Evolutionary conservation across 2,329 filamentous ascomycete species (phyloP).

Genomic region (Pseudocercospora eumusae): DNA sequence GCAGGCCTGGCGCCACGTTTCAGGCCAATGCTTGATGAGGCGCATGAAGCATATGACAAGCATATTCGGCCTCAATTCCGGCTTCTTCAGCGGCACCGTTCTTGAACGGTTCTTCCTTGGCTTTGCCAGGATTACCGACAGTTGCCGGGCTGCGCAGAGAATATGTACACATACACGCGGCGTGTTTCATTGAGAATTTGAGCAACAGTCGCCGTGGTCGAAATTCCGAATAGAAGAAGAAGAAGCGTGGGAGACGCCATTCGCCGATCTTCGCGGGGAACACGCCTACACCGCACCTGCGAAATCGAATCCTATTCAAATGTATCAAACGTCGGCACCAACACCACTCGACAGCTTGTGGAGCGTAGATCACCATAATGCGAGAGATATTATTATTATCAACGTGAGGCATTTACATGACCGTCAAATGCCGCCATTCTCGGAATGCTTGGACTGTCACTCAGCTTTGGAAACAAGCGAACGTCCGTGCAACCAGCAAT

Average conservation of each 20-base stretch:
- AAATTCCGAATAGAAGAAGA: constrained; percentile 5
- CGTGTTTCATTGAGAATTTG: not conserved
- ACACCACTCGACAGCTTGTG: not conserved
- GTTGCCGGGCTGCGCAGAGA: not conserved
- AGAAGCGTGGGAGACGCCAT: constrained; percentile 9
- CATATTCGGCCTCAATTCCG: constrained; percentile 11
- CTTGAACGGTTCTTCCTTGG: not conserved
- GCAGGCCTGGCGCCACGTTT: not conserved
- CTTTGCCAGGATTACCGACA: not conserved
- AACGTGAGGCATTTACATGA: not conserved
- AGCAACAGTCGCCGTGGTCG: no score
- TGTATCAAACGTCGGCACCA: not conserved
- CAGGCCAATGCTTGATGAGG: constrained; percentile 3
- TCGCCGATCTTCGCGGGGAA: constrained; percentile 16
- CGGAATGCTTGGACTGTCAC: constrained; percentile 10
- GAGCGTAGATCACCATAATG: not conserved
- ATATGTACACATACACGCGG: no score
- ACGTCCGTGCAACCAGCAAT: constrained; percentile 19
- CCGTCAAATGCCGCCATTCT: constrained; percentile 14
- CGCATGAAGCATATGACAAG: constrained; percentile 9
- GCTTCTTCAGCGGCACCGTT: not conserved
- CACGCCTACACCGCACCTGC: not conserved
- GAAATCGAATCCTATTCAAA: not conserved
- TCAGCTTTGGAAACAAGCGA: constrained; percentile 10
- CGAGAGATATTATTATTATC: no score